Evolutionary conservation across 2,329 filamentous ascomycete species (phyloP), one percentile per base, ranked within the genome.

Genomic region (Huntiella abstrusa): DNA sequence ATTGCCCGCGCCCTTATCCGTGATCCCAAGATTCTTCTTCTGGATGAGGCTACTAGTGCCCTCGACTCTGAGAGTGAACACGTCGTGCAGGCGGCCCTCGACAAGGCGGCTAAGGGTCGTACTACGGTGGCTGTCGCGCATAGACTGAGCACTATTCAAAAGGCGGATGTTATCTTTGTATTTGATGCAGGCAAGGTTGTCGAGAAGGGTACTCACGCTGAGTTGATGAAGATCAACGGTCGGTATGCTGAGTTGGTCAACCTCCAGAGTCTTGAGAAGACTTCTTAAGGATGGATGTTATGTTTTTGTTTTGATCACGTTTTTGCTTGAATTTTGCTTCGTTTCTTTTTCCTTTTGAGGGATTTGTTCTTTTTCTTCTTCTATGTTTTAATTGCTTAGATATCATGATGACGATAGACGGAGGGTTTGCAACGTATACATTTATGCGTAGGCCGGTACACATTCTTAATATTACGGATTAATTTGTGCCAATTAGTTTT

Each of bases 51-150:
- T 5, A 85, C 83, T 3, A 77, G 73, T 2, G 82, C 82, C 0
- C 64, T 93, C 3, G 85, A 85, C 58, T 79, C 74, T 0, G 80
- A 84, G 60, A 77, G 71, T 1, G 83, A 88, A 61, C 78, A 84
- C 56, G 77, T 86, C 1, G 83, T 91, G 33, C 83, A 91, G 61
- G 78, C 73, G 0, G 83, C 83, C 0, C 68, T 91, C 12, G 83
- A 95, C 60, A 76, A 77, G 52, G 86, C 86, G 1, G 80, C 84
- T 15, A 80, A 83, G 66, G 85, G 79, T 39, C 73, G 86, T 44
- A 93, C 86, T 5, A 96, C 88, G 0, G 91, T 98, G 52, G 87
- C 88, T 1, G 88, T 98, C 1, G 91, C 91, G 3, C 88, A 98
- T 62, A 71, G 91, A 17, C 66, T 98, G 4, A 85, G 78, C 56